Conservation (phyloP, 176 grass and related monocot species). For the Chrysopogon serrulatus region DNA sequence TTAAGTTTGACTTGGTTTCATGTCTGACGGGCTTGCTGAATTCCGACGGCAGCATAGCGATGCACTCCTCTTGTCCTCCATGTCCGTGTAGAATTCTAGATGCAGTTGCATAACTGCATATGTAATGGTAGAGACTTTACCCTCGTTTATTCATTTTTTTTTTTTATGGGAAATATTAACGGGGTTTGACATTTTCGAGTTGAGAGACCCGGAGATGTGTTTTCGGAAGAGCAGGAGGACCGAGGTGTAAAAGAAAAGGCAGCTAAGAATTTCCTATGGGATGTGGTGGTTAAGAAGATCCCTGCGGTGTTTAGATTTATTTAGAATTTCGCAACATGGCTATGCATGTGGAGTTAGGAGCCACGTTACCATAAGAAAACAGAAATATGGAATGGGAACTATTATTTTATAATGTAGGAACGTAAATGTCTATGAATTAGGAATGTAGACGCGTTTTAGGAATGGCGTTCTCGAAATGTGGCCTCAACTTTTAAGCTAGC, state of each 20-base stretch:
- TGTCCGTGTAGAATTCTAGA: not conserved
- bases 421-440: too few species aligned
- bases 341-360: too few species aligned
- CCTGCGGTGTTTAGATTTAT: not conserved
- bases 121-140: not conserved
- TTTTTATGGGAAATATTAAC: not conserved
- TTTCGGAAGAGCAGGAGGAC: not conserved
- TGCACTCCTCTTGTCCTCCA: not conserved
- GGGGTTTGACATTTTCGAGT: not conserved
- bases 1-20: not conserved
- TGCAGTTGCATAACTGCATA: not conserved
- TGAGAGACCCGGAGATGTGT: fast-evolving
- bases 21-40: not conserved
- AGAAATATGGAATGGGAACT: too few species aligned
- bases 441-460: too few species aligned
- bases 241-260: not conserved
- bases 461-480: too few species aligned
- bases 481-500: too few species aligned
- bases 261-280: not conserved
- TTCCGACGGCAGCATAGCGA: not conserved
- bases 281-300: not conserved
- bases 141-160: not conserved
- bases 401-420: too few species aligned
- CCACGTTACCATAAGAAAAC: too few species aligned
- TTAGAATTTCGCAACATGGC: not conserved